Evolutionary conservation across 2,329 filamentous ascomycete species (phyloP).

Genomic region (Trichoderma sp.): DNA sequence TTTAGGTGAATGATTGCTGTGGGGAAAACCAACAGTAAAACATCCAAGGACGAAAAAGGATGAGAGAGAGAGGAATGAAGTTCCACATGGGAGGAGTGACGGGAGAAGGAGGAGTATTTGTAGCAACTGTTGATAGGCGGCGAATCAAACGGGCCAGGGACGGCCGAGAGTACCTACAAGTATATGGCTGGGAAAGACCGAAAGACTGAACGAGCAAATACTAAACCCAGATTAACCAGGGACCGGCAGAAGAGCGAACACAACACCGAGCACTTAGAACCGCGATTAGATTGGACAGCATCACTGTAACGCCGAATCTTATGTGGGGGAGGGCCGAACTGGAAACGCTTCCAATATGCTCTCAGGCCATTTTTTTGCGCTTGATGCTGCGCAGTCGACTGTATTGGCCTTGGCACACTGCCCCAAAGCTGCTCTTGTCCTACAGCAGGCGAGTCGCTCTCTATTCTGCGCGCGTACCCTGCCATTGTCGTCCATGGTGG

Average conservation of each 20-base stretch:
- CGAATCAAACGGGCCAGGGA: not conserved
- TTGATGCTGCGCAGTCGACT: not conserved
- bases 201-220: not conserved
- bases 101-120: constrained; percentile 13
- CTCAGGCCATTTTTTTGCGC: constrained; percentile 7
- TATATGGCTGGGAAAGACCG: not conserved
- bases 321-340: constrained; percentile 20
- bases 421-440: constrained; percentile 13
- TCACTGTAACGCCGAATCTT: constrained; percentile 9
- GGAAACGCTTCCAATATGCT: constrained; percentile 4
- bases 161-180: not conserved
- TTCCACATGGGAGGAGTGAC: not conserved
- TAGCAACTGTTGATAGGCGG: not conserved
- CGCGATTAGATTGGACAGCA: constrained; percentile 17
- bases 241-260: constrained; percentile 1
- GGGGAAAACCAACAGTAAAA: not conserved
- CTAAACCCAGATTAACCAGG: not conserved
- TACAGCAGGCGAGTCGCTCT: constrained; percentile 3
- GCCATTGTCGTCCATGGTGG: constrained; percentile 20
- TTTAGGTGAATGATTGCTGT: not conserved
- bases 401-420: constrained; percentile 6
- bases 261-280: not conserved
- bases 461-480: constrained; percentile 12
- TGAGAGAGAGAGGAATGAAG: not conserved
- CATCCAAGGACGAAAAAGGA: not conserved